These are phyloP conservation scores for Rhodotorula taiwanensis DNA, from an alignment of 768 basidiomycete species.

Conservation along the genomic window DNA sequence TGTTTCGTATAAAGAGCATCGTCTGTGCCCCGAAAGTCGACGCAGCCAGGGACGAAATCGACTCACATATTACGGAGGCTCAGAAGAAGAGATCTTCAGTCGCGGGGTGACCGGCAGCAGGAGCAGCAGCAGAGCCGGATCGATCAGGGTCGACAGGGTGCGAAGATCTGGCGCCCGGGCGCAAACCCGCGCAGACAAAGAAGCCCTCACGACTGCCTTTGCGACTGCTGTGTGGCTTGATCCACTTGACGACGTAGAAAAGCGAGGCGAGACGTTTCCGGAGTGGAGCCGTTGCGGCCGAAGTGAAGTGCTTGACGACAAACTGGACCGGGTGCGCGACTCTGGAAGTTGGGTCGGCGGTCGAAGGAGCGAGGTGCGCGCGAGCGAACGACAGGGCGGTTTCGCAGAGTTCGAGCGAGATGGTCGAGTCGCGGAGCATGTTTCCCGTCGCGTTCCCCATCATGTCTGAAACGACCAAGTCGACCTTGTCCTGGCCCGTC, in stretches of 20 bases:
- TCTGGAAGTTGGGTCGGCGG: not conserved
- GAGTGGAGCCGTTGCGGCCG: conserved; percentile 9
- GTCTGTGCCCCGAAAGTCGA: not conserved
- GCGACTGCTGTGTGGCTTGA: conserved; percentile 78
- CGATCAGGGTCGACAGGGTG: not conserved
- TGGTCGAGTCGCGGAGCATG: conserved; percentile 57
- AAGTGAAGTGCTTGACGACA: conserved; percentile 23
- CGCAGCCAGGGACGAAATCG: not conserved
- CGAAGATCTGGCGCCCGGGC: not conserved
- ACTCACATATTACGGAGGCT: no score
- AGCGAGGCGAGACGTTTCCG: conserved; percentile 41
- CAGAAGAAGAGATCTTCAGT: no score
- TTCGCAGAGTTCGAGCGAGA: conserved; percentile 64
- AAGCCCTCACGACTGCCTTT: conserved; percentile 73
- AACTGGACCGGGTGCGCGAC: conserved; percentile 6
- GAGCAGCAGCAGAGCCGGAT: not conserved
- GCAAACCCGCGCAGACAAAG: conserved; percentile 70
- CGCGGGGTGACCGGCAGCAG: no score
- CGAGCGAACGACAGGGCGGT: conserved; percentile 65
- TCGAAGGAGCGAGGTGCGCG: conserved; percentile 49
- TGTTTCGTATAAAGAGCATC: not conserved
- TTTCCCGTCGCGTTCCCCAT: conserved; percentile 76
- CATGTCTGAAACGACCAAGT: conserved; percentile 85
- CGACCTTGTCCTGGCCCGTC: conserved; percentile 47
- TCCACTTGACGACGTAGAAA: conserved; percentile 61